Conservation (phyloP, 345 rosid genomes). For the Linum usitatissimum region DNA sequence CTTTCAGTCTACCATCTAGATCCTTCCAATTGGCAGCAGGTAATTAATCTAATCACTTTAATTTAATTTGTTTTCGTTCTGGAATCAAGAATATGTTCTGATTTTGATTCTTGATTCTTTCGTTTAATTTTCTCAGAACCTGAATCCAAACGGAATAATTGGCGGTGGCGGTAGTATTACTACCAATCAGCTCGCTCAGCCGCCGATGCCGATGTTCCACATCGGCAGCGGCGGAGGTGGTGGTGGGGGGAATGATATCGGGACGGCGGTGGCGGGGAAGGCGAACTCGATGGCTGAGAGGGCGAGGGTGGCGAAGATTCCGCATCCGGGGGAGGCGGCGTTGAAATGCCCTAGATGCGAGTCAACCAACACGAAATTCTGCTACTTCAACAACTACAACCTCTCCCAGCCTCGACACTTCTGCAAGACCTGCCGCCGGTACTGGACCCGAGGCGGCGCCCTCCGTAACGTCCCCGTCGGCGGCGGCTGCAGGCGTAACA, state of each 20-base stretch:
- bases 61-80: too few relatives aligned
- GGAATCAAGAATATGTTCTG: background rate
- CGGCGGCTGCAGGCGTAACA: background rate
- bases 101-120: too few relatives aligned
- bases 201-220: background rate
- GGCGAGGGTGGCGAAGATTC: background rate
- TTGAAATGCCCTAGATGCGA: background rate
- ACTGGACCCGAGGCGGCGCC: background rate
- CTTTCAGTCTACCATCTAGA: background rate
- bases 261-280: background rate
- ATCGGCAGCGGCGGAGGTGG: background rate
- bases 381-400: background rate
- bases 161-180: background rate
- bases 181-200: too few relatives aligned
- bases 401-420: background rate
- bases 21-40: background rate
- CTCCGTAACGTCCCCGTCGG: background rate
- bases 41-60: too few relatives aligned
- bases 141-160: background rate
- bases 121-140: background rate
- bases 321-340: background rate
- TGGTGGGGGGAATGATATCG: background rate
- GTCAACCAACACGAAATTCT: background rate
- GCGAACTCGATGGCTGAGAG: background rate
- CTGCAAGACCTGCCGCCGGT: conserved; percentile 1